These are phyloP conservation scores for Pisolithus marmoratus DNA, from an alignment of 768 basidiomycete genomes.

Conservation along the genomic window DNA sequence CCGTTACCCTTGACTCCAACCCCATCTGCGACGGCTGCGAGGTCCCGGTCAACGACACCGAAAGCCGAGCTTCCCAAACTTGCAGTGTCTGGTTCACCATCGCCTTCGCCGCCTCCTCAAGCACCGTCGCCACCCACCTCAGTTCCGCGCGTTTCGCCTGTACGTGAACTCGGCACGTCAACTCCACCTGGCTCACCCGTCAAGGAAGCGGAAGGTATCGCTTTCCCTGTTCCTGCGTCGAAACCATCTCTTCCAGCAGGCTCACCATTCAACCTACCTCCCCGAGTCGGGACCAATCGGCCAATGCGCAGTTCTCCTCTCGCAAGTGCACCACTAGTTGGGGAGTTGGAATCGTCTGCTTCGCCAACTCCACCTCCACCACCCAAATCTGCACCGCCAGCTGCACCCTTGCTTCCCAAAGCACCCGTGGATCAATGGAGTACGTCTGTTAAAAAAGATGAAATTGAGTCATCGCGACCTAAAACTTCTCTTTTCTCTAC, in stretches of 20 bases:
- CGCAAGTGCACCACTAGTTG: slow-evolving; percentile 48
- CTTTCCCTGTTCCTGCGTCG: slow-evolving; percentile 9
- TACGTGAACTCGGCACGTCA: slow-evolving; percentile 39
- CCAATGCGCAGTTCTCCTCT: slow-evolving; percentile 76
- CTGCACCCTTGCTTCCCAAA: no score
- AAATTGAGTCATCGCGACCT: slow-evolving; percentile 27
- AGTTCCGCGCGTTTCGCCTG: slow-evolving; percentile 24
- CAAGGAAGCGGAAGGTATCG: slow-evolving; percentile 30
- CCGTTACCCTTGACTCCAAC: slow-evolving; percentile 28
- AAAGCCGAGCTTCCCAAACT: slow-evolving; percentile 45
- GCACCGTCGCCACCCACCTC: slow-evolving; percentile 10
- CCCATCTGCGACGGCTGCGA: slow-evolving; percentile 25
- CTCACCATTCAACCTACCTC: slow-evolving; percentile 41
- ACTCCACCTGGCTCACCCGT: slow-evolving; percentile 64
- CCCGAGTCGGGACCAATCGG: slow-evolving; percentile 52
- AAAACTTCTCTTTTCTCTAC: slow-evolving; percentile 44
- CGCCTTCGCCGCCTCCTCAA: slow-evolving; percentile 26
- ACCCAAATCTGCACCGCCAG: slow-evolving; percentile 15
- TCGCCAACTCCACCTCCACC: slow-evolving; percentile 7
- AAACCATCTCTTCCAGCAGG: slow-evolving; percentile 13
- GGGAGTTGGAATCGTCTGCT: slow-evolving; percentile 29
- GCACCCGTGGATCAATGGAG: slow-evolving; percentile 31
- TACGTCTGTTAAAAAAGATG: slow-evolving; percentile 13
- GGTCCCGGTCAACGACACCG: slow-evolving; percentile 57
- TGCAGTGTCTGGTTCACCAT: slow-evolving; percentile 28